Percentiles rank a stretch among this genome's conserved stretches.
These are phyloP conservation scores for Diplocarpon mali DNA, from an alignment of 2,329 filamentous ascomycete genomes.

Conservation along the genomic window DNA sequence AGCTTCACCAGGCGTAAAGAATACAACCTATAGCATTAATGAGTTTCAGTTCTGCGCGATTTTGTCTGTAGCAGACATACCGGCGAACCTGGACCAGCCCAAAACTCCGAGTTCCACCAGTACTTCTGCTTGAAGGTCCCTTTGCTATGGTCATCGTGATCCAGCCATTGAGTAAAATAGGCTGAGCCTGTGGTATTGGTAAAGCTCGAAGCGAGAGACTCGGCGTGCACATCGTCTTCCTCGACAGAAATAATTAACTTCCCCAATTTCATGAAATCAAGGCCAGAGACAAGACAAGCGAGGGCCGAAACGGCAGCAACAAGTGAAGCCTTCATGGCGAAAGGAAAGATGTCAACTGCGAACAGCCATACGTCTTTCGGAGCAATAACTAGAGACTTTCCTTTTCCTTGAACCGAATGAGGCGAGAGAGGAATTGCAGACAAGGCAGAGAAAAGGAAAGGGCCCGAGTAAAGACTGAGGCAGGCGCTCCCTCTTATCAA, in stretches of 20 bases:
- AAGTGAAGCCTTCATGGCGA: constrained; percentile 21
- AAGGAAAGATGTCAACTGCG: not conserved
- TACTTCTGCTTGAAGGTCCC: constrained; percentile 45
- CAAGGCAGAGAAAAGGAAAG: not conserved
- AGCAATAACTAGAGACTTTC: too few species aligned
- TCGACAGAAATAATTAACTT: constrained; percentile 20
- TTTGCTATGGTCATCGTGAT: constrained; percentile 43
- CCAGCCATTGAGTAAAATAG: constrained; percentile 38
- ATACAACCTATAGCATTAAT: constrained; percentile 29
- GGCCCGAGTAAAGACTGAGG: not conserved
- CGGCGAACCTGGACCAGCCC: constrained; percentile 43
- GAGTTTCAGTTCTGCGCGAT: not conserved
- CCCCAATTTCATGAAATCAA: constrained; percentile 15
- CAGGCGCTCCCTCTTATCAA: too few species aligned
- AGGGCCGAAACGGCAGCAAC: constrained; percentile 16
- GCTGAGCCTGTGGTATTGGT: constrained; percentile 16
- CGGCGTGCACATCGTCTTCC: constrained; percentile 12
- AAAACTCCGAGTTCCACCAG: constrained; percentile 40
- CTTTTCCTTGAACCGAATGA: too few species aligned
- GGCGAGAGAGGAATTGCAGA: not conserved
- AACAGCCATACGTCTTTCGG: too few species aligned
- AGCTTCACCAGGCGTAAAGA: constrained; percentile 43
- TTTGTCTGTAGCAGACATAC: constrained; percentile 26
- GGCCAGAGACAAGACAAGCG: constrained; percentile 10
- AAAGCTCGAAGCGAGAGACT: constrained; percentile 3